Evolutionary conservation across 768 basidiomycete species (phyloP).

Genomic region (Pisolithus microcarpus): DNA sequence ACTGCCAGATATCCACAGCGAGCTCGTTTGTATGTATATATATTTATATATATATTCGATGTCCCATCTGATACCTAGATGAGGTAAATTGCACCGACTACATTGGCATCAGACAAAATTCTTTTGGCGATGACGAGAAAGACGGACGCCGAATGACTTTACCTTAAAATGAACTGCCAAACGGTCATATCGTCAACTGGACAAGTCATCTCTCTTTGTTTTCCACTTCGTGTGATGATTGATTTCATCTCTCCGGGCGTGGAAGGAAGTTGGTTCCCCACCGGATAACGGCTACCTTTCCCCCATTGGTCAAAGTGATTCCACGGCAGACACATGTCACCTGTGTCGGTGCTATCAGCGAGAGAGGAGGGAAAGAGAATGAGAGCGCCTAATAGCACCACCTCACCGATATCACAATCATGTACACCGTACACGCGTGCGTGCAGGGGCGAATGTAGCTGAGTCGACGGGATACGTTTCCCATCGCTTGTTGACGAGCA

Average conservation of each 20-base stretch:
- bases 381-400: not conserved
- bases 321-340: not conserved
- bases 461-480: too few species aligned
- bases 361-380: too few species aligned
- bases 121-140: not conserved
- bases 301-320: slow-evolving; percentile 7
- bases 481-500: too few species aligned
- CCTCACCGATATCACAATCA: not conserved
- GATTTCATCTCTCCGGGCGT: slow-evolving; percentile 6
- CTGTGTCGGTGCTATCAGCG: too few species aligned
- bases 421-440: too few species aligned
- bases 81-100: not conserved
- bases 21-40: not conserved
- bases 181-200: not conserved
- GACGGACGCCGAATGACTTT: not conserved
- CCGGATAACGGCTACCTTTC: slow-evolving; percentile 19
- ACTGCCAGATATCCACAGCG: not conserved
- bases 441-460: too few species aligned
- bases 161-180: not conserved
- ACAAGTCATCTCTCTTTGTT: not conserved
- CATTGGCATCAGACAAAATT: not conserved
- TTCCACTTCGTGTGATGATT: slow-evolving; percentile 5
- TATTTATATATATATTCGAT: not conserved
- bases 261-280: slow-evolving; percentile 16
- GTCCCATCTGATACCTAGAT: not conserved